Evolutionary conservation across 2,329 filamentous ascomycete species (phyloP).

Genomic region (Phaeosphaeria sp.): DNA sequence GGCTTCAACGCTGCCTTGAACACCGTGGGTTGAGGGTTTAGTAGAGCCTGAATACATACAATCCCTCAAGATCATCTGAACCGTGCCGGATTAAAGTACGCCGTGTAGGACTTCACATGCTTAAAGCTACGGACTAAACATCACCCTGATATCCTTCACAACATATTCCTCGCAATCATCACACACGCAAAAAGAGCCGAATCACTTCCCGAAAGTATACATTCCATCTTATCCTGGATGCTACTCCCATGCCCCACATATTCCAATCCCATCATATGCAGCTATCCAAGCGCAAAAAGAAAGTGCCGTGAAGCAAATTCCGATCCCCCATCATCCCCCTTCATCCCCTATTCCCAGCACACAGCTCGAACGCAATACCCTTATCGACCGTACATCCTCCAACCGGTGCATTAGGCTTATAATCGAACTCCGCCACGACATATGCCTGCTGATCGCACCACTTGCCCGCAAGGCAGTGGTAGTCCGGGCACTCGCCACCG

Average conservation of each 20-base stretch:
- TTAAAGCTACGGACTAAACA: background rate
- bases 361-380: conserved; percentile 23
- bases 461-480: conserved; percentile 9
- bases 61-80: background rate
- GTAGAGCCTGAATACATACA: background rate
- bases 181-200: background rate
- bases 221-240: background rate
- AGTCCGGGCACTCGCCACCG: conserved; percentile 9
- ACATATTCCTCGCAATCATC: background rate
- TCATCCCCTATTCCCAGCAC: conserved; percentile 2
- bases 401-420: conserved; percentile 15
- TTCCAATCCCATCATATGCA: background rate
- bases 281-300: background rate
- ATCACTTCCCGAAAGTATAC: background rate
- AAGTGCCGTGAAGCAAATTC: background rate
- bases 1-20: background rate
- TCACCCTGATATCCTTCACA: background rate
- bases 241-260: background rate
- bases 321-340: background rate
- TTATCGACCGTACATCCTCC: conserved; percentile 11
- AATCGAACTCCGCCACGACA: conserved; percentile 15
- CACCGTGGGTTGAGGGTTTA: background rate
- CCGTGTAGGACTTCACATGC: background rate
- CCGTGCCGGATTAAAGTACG: background rate
- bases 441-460: conserved; percentile 18